phyloP scores from a whole-genome alignment of 441 rosid genomes.

The Breynia disticha region DNA sequence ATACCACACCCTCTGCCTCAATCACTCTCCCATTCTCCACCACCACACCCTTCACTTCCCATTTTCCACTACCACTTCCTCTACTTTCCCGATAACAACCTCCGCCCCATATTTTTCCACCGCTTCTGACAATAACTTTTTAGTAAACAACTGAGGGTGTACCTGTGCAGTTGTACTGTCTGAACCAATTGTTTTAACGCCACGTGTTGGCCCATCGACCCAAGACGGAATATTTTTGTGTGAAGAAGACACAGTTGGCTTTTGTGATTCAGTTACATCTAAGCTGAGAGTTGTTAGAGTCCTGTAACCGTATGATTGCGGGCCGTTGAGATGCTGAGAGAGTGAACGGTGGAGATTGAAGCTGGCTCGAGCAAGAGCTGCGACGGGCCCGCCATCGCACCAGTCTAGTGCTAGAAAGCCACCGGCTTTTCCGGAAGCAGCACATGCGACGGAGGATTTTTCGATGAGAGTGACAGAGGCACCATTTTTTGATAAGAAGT shows the following conservation, averaged over 20 bases:
- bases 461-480: constrained; percentile 62
- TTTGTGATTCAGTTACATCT: constrained; percentile 41
- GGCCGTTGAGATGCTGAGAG: constrained; percentile 57
- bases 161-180: constrained; percentile 65
- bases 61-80: constrained; percentile 32
- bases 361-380: constrained; percentile 63
- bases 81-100: constrained; percentile 57
- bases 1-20: constrained; percentile 57
- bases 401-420: constrained; percentile 83
- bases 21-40: constrained; percentile 48
- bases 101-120: constrained; percentile 45
- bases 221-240: constrained; percentile 36
- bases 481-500: constrained; percentile 66
- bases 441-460: constrained; percentile 70
- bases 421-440: constrained; percentile 80
- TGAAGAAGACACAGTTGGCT: background rate
- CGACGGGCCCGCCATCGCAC: constrained; percentile 64
- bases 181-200: constrained; percentile 46
- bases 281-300: constrained; percentile 53
- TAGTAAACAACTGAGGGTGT: constrained; percentile 68
- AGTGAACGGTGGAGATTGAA: constrained; percentile 75
- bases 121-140: constrained; percentile 41
- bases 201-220: constrained; percentile 57
- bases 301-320: constrained; percentile 62
- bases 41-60: constrained; percentile 40